phyloP scores from a whole-genome alignment of 352 stramenopile species.

The Globisporangium nodosum region DNA sequence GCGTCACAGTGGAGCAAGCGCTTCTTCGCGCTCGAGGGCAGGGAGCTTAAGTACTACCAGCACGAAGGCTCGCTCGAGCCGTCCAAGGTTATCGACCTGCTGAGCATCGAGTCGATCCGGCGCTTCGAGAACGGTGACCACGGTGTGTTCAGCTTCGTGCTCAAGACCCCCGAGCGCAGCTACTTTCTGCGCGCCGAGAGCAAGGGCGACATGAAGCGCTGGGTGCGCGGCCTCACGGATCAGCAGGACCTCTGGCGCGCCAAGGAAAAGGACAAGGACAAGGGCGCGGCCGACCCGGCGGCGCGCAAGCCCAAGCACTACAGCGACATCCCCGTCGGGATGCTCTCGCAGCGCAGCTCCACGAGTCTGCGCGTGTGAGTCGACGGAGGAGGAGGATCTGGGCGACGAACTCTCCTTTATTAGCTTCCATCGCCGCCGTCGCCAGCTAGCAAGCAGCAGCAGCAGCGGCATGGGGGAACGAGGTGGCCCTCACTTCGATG shows the following conservation, averaged over 20 bases:
- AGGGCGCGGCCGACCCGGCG: slow-evolving; percentile 19
- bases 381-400: background rate
- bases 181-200: slow-evolving; percentile 78
- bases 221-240: slow-evolving; percentile 73
- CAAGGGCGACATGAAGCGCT: slow-evolving; percentile 87
- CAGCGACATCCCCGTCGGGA: slow-evolving; percentile 40
- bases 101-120: slow-evolving; percentile 71
- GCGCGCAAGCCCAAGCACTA: slow-evolving; percentile 71
- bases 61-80: slow-evolving; percentile 49
- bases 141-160: slow-evolving; percentile 71
- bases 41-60: slow-evolving; percentile 76
- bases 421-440: background rate
- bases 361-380: slow-evolving; percentile 26
- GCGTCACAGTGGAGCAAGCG: slow-evolving; percentile 79
- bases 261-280: slow-evolving; percentile 30
- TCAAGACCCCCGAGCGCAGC: slow-evolving; percentile 69
- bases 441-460: background rate
- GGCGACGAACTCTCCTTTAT: background rate
- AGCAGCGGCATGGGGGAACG: background rate
- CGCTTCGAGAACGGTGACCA: slow-evolving; percentile 82
- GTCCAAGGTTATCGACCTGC: slow-evolving; percentile 69
- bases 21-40: slow-evolving; percentile 74
- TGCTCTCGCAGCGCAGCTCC: slow-evolving; percentile 35
- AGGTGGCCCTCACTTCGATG: background rate
- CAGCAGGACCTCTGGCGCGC: slow-evolving; percentile 80